Evolutionary conservation across 2,329 filamentous ascomycete genomes (phyloP).

Genomic region (Aspergillus sp.): DNA sequence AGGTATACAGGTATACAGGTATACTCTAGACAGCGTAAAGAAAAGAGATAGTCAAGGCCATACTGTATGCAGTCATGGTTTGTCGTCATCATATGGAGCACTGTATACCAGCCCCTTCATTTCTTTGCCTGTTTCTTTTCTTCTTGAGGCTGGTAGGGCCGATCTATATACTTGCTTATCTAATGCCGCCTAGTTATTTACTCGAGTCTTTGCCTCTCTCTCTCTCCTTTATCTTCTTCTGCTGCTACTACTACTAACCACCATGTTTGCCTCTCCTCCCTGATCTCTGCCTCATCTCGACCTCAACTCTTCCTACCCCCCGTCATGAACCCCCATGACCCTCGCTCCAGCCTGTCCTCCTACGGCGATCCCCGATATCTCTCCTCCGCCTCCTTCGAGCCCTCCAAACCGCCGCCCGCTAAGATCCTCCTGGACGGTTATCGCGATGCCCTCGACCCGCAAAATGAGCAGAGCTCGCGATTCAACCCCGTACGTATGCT

Average conservation of each 20-base stretch:
- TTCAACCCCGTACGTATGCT: constrained; percentile 48
- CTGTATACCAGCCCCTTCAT: too few relatives aligned
- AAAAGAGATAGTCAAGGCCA: too few relatives aligned
- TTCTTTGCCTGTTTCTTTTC: too few relatives aligned
- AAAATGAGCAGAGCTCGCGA: constrained; percentile 45
- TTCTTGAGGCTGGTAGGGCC: too few relatives aligned
- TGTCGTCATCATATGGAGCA: too few relatives aligned
- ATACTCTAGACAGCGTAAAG: too few relatives aligned
- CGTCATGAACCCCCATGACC: constrained; percentile 25
- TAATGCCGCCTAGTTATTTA: background rate
- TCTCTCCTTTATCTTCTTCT: background rate
- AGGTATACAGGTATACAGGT: too few relatives aligned
- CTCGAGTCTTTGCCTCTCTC: background rate
- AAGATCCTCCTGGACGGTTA: constrained; percentile 53
- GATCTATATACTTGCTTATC: too few relatives aligned
- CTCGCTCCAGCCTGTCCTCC: constrained; percentile 32
- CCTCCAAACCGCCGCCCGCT: constrained; percentile 22
- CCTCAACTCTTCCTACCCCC: constrained; percentile 4
- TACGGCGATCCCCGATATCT: constrained; percentile 33
- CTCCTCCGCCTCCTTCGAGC: constrained; percentile 25
- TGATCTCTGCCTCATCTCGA: constrained; percentile 4
- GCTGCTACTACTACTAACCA: background rate
- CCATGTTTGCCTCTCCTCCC: constrained; percentile 10
- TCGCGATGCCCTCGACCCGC: constrained; percentile 46
- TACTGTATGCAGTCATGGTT: too few relatives aligned